phyloP scores from a whole-genome alignment of 2,329 filamentous ascomycete species.

The Aspergillus pseudoviridinutans region DNA sequence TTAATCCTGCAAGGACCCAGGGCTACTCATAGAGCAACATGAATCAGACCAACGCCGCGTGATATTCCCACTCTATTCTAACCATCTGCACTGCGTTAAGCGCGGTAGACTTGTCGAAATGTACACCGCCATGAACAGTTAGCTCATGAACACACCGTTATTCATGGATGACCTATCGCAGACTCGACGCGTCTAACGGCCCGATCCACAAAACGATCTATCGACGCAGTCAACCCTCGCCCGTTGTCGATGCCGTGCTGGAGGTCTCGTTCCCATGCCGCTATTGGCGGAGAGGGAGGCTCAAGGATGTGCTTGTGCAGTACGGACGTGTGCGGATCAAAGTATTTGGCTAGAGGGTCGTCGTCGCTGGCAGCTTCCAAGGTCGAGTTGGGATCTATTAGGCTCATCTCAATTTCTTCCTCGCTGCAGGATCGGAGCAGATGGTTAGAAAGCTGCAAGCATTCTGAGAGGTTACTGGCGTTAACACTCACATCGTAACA shows the following conservation, averaged over 20 bases:
- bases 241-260: slow-evolving; percentile 6
- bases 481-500: neutral
- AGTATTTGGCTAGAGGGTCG: slow-evolving; percentile 14
- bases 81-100: neutral
- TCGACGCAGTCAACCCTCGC: neutral
- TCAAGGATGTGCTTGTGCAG: slow-evolving; percentile 11
- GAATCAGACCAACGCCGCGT: neutral
- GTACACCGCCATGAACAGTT: neutral
- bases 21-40: too few species aligned
- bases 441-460: neutral
- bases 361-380: neutral
- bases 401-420: neutral
- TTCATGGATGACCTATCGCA: neutral
- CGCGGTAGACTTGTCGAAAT: too few species aligned
- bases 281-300: slow-evolving; percentile 4
- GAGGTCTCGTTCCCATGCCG: neutral
- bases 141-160: neutral
- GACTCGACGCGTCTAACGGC: neutral
- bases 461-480: neutral
- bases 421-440: neutral
- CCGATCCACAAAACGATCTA: neutral
- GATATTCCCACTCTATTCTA: neutral
- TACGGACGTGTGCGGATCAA: slow-evolving; percentile 15
- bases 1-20: neutral
- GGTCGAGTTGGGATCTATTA: neutral